A percentile compares a stretch with the other conserved stretches of the same genome.
These are phyloP conservation scores for Paracorniculantispora psalliotae DNA, from an alignment of 2,329 filamentous ascomycete genomes.

Conservation along the genomic window DNA sequence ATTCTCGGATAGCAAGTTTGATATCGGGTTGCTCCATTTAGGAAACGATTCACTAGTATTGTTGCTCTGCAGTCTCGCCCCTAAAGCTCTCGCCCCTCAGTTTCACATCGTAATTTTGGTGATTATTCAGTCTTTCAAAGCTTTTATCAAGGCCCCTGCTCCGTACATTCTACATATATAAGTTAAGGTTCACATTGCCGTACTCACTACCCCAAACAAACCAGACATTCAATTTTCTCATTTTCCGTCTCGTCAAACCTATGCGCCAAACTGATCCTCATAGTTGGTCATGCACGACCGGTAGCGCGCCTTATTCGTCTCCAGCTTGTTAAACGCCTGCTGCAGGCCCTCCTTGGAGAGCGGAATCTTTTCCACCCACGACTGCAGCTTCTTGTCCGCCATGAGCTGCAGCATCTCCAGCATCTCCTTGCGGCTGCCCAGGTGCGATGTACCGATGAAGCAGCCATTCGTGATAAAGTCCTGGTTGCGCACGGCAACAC, in stretches of 20 bases:
- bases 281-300: constrained; percentile 70
- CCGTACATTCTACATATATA: too few relatives aligned
- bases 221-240: not conserved
- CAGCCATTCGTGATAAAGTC: constrained; percentile 70
- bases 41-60: too few relatives aligned
- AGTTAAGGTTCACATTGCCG: too few relatives aligned
- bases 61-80: too few relatives aligned
- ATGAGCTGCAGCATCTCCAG: constrained; percentile 68
- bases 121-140: too few relatives aligned
- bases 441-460: constrained; percentile 65
- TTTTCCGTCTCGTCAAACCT: not conserved
- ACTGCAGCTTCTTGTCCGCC: constrained; percentile 62
- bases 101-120: too few relatives aligned
- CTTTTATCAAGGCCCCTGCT: too few relatives aligned
- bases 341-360: constrained; percentile 68
- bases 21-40: too few relatives aligned
- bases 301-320: constrained; percentile 67
- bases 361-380: constrained; percentile 68
- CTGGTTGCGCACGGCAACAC: constrained; percentile 67
- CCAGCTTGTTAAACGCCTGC: constrained; percentile 62
- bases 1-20: not conserved
- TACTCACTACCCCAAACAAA: not conserved
- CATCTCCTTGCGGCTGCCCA: constrained; percentile 66
- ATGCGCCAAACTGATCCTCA: constrained; percentile 60
- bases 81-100: too few relatives aligned